phyloP scores from a whole-genome alignment of 2,329 filamentous ascomycete genomes.

The Colletotrichum sp. region DNA sequence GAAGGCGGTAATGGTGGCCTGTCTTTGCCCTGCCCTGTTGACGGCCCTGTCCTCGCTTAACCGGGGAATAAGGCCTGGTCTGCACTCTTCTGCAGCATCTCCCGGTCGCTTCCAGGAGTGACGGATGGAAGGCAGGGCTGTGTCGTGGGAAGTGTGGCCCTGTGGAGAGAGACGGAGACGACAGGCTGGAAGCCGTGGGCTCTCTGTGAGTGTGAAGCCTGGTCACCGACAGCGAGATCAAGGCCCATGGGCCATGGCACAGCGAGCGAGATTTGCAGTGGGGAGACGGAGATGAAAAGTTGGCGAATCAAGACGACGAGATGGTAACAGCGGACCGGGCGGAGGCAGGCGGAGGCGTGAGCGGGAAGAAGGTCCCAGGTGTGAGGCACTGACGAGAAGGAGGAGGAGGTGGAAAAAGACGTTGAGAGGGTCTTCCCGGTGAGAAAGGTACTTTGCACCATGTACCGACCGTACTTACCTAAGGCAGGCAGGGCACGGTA shows the following conservation, averaged over 20 bases:
- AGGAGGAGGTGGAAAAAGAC: background rate
- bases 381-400: background rate
- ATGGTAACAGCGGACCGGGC: background rate
- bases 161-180: slow-evolving; percentile 13
- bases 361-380: background rate
- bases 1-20: background rate
- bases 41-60: slow-evolving; percentile 6
- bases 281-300: background rate
- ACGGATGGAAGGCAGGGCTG: slow-evolving; percentile 11
- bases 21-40: slow-evolving; percentile 3
- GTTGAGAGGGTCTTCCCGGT: background rate
- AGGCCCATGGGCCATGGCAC: background rate
- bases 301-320: background rate
- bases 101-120: background rate
- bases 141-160: slow-evolving; percentile 11
- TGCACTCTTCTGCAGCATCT: background rate
- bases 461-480: background rate
- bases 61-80: background rate
- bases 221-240: background rate
- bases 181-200: background rate
- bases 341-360: background rate
- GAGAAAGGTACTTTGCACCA: background rate
- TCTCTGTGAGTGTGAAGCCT: background rate
- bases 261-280: slow-evolving; percentile 6
- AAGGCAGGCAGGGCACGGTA: background rate